These are phyloP conservation scores for Bombardia bombarda DNA, from an alignment of 495 filamentous ascomycete species.

Conservation along the genomic window DNA sequence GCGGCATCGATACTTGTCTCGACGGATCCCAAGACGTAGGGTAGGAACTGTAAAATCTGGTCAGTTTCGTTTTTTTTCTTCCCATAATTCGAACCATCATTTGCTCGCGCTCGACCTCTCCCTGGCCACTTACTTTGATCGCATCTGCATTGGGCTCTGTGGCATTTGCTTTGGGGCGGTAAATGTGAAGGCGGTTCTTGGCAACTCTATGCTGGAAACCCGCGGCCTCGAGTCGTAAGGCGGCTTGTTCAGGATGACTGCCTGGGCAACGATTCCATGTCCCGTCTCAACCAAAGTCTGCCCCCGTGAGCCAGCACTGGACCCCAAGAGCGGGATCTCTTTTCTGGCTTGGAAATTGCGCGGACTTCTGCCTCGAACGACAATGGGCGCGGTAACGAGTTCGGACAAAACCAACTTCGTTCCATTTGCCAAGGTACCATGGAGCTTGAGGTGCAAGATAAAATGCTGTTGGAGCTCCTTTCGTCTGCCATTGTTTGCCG, in stretches of 20 bases:
- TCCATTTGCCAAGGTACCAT: slow-evolving; percentile 63
- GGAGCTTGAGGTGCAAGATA: slow-evolving; percentile 63
- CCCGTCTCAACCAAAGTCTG: slow-evolving; percentile 41
- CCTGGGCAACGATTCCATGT: slow-evolving; percentile 38
- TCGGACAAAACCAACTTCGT: slow-evolving; percentile 61
- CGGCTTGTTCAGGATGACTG: slow-evolving; percentile 40
- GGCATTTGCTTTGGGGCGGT: slow-evolving; percentile 43
- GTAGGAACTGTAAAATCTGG: slow-evolving; percentile 18
- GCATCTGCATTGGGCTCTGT: slow-evolving; percentile 43
- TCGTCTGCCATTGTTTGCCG: slow-evolving; percentile 63
- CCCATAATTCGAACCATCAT: too few relatives aligned
- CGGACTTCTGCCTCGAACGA: slow-evolving; percentile 70
- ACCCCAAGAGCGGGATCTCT: slow-evolving; percentile 65
- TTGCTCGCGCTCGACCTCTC: too few relatives aligned
- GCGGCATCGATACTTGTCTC: slow-evolving; percentile 33
- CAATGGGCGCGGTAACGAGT: slow-evolving; percentile 64
- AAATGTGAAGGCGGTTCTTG: slow-evolving; percentile 45
- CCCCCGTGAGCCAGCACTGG: slow-evolving; percentile 58
- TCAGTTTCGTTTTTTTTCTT: slow-evolving; percentile 12
- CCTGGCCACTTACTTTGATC: slow-evolving; percentile 40
- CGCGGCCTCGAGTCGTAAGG: slow-evolving; percentile 36
- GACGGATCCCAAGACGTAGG: slow-evolving; percentile 30
- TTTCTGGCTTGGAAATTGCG: slow-evolving; percentile 73
- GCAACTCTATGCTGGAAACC: slow-evolving; percentile 39
- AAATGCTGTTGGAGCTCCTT: slow-evolving; percentile 82